phyloP scores from a whole-genome alignment of 2,329 filamentous ascomycete species.

The Tolypocladium paradoxum region DNA sequence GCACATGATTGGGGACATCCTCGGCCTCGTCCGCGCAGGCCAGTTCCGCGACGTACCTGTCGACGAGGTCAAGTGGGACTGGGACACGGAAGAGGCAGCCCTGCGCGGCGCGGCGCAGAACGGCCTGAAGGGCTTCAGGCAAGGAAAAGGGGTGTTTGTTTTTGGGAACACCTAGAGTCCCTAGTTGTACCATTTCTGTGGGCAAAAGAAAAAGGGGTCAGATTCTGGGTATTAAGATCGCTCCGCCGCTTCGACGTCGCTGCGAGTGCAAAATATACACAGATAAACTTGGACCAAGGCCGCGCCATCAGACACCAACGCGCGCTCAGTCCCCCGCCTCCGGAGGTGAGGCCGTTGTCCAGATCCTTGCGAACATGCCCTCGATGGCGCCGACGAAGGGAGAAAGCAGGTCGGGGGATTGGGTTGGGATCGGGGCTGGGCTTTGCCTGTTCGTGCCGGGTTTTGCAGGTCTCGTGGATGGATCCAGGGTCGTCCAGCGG shows the following conservation, averaged over 20 bases:
- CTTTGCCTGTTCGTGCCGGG: no score
- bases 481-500: no score
- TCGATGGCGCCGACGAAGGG: no score
- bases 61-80: conserved; percentile 73
- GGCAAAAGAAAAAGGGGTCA: neutral
- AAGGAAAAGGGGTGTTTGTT: conserved; percentile 83
- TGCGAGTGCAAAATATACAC: no score
- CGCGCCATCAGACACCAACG: no score
- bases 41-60: conserved; percentile 76
- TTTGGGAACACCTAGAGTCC: conserved; percentile 49
- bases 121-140: conserved; percentile 72
- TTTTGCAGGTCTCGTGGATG: no score
- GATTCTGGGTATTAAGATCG: neutral
- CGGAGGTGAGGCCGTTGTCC: no score
- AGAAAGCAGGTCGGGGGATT: no score
- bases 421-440: no score
- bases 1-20: conserved; percentile 73
- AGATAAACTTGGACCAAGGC: no score
- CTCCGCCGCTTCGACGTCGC: neutral
- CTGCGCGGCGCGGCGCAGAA: conserved; percentile 69
- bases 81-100: conserved; percentile 61
- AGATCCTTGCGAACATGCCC: no score
- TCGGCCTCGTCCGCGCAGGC: conserved; percentile 62
- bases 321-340: no score
- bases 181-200: neutral